Evolutionary conservation across 163 green algal genomes (phyloP).

Genomic region (Scenedesmus sp.): DNA sequence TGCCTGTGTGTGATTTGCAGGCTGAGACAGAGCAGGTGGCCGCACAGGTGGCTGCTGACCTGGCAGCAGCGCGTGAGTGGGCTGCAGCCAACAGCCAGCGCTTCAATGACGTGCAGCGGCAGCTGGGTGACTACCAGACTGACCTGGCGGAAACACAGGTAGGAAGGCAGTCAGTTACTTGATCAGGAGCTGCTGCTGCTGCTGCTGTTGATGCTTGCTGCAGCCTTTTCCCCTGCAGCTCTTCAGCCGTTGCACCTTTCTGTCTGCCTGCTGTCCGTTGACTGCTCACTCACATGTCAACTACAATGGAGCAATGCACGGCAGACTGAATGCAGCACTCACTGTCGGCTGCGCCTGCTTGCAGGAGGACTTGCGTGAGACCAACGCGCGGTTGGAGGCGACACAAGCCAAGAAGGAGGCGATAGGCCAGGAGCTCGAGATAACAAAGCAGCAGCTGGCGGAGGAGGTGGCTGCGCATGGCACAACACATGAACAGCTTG

Average conservation of each 20-base stretch:
- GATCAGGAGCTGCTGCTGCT: not conserved
- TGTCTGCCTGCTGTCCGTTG: not conserved
- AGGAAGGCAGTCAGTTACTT: not conserved
- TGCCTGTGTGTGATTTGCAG: not conserved
- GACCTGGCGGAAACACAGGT: slow-evolving; percentile 34
- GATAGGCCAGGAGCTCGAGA: slow-evolving; percentile 8
- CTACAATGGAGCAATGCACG: not conserved
- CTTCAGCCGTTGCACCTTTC: no score
- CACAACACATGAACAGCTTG: slow-evolving; percentile 22
- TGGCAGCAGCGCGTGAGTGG: slow-evolving; percentile 40
- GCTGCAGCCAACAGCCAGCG: slow-evolving; percentile 1
- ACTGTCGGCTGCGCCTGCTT: not conserved
- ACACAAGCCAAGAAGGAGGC: slow-evolving; percentile 21
- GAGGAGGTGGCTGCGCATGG: slow-evolving; percentile 31
- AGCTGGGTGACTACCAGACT: slow-evolving; percentile 40
- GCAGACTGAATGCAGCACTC: not conserved
- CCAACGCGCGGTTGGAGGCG: not conserved
- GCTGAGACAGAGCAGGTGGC: slow-evolving; percentile 42
- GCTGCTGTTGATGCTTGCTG: not conserved
- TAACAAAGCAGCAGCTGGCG: slow-evolving; percentile 3
- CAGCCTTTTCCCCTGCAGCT: no score
- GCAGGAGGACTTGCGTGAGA: slow-evolving; percentile 31
- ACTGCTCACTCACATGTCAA: not conserved
- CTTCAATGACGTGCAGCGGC: slow-evolving; percentile 38
- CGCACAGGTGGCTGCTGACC: slow-evolving; percentile 41